phyloP scores from a whole-genome alignment of 345 rosid genomes.

The Eucalyptus decipiens region DNA sequence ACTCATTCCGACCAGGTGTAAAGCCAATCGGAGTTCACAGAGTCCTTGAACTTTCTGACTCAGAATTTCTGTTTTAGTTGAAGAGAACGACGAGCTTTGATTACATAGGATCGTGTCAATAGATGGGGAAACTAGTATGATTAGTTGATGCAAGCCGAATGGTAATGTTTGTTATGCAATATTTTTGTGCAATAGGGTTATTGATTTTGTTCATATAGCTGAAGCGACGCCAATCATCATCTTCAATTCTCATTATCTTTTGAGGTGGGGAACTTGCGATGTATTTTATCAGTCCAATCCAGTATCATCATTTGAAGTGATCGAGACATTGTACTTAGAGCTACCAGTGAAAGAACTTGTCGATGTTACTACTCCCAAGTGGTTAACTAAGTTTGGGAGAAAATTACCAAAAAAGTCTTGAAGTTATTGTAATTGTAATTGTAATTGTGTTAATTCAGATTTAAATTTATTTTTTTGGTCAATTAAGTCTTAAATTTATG shows the following conservation, averaged over 20 bases:
- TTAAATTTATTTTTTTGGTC: too few relatives aligned
- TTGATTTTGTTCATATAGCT: not conserved
- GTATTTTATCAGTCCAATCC: not conserved
- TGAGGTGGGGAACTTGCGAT: not conserved
- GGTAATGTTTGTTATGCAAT: not conserved
- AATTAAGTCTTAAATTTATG: too few relatives aligned
- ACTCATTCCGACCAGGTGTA: slow-evolving; percentile 45
- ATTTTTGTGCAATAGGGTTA: not conserved
- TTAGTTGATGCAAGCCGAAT: not conserved
- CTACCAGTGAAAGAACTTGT: not conserved
- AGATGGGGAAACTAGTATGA: not conserved
- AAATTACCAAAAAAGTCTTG: too few relatives aligned
- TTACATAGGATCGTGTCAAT: not conserved
- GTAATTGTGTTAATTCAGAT: too few relatives aligned
- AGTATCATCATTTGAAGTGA: not conserved
- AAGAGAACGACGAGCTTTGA: not conserved
- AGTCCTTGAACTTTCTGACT: slow-evolving; percentile 58
- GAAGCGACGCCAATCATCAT: not conserved
- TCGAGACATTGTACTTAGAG: not conserved
- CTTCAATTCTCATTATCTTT: not conserved
- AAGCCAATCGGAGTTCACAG: slow-evolving; percentile 58
- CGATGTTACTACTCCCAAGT: not conserved
- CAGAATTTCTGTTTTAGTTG: slow-evolving; percentile 34
- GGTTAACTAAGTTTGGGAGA: not conserved
- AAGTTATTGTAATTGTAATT: too few relatives aligned